These are phyloP conservation scores for Periconia macrospinosa DNA, from an alignment of 2,329 filamentous ascomycete species.

Conservation along the genomic window DNA sequence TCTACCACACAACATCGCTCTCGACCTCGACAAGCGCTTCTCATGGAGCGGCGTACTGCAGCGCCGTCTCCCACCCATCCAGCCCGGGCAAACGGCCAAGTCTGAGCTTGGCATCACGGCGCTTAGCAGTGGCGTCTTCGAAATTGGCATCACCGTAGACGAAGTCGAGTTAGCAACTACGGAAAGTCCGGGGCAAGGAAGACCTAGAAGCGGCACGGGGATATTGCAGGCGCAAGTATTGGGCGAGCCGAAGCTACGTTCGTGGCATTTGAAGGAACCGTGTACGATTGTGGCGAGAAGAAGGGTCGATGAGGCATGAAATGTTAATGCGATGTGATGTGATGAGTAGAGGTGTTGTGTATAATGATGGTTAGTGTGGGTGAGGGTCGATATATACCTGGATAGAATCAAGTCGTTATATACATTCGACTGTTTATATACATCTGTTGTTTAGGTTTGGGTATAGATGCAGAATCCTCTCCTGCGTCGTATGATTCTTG, in stretches of 20 bases:
- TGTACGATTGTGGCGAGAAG: slow-evolving; percentile 47
- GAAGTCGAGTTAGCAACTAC: slow-evolving; percentile 63
- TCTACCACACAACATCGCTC: slow-evolving; percentile 69
- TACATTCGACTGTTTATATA: too few relatives aligned
- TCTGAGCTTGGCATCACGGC: slow-evolving; percentile 71
- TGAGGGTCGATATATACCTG: neutral
- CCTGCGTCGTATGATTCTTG: too few relatives aligned
- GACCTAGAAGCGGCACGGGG: slow-evolving; percentile 27
- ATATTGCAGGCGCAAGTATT: slow-evolving; percentile 31
- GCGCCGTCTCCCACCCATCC: slow-evolving; percentile 66
- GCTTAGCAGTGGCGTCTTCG: slow-evolving; percentile 79
- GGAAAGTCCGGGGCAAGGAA: slow-evolving; percentile 17
- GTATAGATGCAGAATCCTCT: too few relatives aligned
- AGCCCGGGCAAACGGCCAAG: slow-evolving; percentile 60
- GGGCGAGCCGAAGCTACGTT: slow-evolving; percentile 43
- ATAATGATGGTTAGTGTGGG: neutral
- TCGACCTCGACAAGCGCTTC: slow-evolving; percentile 81
- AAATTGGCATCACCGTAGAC: slow-evolving; percentile 78
- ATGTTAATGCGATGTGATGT: neutral
- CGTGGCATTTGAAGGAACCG: slow-evolving; percentile 50
- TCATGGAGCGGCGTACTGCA: slow-evolving; percentile 86
- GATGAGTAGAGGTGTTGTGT: neutral
- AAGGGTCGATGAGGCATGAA: neutral
- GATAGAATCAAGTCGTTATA: neutral
- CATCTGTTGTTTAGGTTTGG: too few relatives aligned